Conservation (phyloP, 345 rosid species). For the Eucalyptus lansdowneana region DNA sequence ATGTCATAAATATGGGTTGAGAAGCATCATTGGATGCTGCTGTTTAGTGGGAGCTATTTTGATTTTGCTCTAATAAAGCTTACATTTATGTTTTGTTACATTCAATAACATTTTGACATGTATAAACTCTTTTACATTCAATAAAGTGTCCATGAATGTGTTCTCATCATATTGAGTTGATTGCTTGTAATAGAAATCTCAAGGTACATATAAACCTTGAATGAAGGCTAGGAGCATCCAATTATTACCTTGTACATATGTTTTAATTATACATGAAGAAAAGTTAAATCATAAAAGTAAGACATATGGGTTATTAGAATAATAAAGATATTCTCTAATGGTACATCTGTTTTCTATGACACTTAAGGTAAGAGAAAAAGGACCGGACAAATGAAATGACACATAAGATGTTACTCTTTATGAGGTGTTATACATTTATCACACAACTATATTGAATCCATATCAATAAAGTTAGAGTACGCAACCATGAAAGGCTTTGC, state of each 20-base stretch:
- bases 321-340: accelerated
- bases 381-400: accelerated
- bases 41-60: too few species aligned
- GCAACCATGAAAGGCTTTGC: accelerated
- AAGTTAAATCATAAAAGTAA: accelerated
- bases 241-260: too few species aligned
- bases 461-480: accelerated
- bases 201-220: accelerated
- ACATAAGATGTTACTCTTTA: accelerated
- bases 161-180: accelerated
- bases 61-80: too few species aligned
- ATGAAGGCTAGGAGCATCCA: accelerated
- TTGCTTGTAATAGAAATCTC: too few species aligned
- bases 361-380: too few species aligned
- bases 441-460: accelerated
- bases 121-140: too few species aligned
- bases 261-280: too few species aligned
- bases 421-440: accelerated
- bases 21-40: accelerated
- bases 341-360: accelerated
- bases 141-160: accelerated
- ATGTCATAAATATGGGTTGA: too few species aligned
- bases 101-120: accelerated
- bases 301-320: too few species aligned
- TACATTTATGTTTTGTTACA: too few species aligned